Conservation (phyloP, 2,329 filamentous ascomycete genomes). For the Dactylonectria estremocensis region DNA sequence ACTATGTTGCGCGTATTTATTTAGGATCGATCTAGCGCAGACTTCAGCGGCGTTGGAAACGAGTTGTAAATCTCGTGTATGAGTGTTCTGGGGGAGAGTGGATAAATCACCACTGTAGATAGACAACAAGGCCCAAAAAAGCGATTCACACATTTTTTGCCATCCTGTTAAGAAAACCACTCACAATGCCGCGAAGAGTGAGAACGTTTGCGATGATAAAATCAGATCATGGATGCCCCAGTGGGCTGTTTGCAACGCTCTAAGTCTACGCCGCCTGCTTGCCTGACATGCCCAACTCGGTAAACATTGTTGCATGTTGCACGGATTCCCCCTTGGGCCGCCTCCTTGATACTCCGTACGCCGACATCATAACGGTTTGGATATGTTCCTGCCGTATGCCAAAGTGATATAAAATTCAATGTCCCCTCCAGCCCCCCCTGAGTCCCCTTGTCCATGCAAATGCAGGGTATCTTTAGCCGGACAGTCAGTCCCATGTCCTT, state of each 20-base stretch:
- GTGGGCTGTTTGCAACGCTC: slow-evolving; percentile 10
- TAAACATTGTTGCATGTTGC: not conserved
- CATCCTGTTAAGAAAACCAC: not conserved
- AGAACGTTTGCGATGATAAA: not conserved
- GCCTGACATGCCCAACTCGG: not conserved
- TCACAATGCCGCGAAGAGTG: not conserved
- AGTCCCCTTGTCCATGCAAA: slow-evolving; percentile 47
- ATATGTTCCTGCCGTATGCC: slow-evolving; percentile 28
- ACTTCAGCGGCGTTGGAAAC: slow-evolving; percentile 47
- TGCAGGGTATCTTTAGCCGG: slow-evolving; percentile 46
- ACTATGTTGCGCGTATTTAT: slow-evolving; percentile 14
- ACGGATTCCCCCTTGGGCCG: not conserved
- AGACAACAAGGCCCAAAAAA: slow-evolving; percentile 16
- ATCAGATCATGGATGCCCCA: slow-evolving; percentile 14
- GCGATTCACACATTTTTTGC: not conserved
- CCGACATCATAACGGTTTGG: slow-evolving; percentile 25
- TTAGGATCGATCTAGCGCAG: slow-evolving; percentile 40
- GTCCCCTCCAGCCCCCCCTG: slow-evolving; percentile 14
- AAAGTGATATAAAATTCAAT: slow-evolving; percentile 31
- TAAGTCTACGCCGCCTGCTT: slow-evolving; percentile 16
- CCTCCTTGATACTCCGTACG: slow-evolving; percentile 42
- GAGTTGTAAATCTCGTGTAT: slow-evolving; percentile 30
- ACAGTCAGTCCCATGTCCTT: slow-evolving; percentile 35
- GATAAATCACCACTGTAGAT: slow-evolving; percentile 32
- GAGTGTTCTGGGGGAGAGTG: slow-evolving; percentile 27